A percentile compares a stretch with the other conserved stretches of the same genome.
Evolutionary conservation across 2,329 filamentous ascomycete species (phyloP).

Genomic region (Colletotrichum simmondsii): DNA sequence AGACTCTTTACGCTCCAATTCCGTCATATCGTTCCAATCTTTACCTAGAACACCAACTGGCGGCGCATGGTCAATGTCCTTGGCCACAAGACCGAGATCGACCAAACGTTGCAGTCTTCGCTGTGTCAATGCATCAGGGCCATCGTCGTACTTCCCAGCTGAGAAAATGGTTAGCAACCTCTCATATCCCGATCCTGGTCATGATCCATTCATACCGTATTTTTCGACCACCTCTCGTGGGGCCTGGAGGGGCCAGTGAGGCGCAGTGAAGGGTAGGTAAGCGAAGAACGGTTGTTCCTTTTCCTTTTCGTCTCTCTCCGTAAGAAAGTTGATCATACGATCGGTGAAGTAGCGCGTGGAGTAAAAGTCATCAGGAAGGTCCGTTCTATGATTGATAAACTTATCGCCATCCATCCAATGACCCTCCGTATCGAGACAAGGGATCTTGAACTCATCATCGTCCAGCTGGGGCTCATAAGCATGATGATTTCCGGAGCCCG

Average conservation of each 20-base stretch:
- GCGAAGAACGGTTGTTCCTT: constrained; percentile 57
- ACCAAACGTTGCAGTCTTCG: constrained; percentile 56
- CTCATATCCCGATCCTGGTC: background rate
- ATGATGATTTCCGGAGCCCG: constrained; percentile 62
- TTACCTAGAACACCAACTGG: background rate
- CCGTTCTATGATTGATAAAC: constrained; percentile 46
- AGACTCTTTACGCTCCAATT: constrained; percentile 37
- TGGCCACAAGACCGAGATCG: constrained; percentile 51
- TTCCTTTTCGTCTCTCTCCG: constrained; percentile 49
- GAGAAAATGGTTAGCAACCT: background rate
- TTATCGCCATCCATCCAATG: constrained; percentile 55
- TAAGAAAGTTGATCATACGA: constrained; percentile 52
- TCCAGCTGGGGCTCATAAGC: constrained; percentile 58
- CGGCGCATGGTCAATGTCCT: constrained; percentile 37
- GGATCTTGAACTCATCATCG: constrained; percentile 17
- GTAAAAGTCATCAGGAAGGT: constrained; percentile 56
- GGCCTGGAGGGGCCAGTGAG: constrained; percentile 65
- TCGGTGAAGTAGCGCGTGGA: constrained; percentile 55
- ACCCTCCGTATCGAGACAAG: constrained; percentile 5
- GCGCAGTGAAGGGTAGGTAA: constrained; percentile 62
- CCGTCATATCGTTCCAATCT: constrained; percentile 15
- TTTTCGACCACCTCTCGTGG: constrained; percentile 41
- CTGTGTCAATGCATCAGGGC: constrained; percentile 57
- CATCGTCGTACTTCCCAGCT: constrained; percentile 37
- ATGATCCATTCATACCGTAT: constrained; percentile 3